Conservation (phyloP, 345 rosid species). For the Sonneratia alba region DNA sequence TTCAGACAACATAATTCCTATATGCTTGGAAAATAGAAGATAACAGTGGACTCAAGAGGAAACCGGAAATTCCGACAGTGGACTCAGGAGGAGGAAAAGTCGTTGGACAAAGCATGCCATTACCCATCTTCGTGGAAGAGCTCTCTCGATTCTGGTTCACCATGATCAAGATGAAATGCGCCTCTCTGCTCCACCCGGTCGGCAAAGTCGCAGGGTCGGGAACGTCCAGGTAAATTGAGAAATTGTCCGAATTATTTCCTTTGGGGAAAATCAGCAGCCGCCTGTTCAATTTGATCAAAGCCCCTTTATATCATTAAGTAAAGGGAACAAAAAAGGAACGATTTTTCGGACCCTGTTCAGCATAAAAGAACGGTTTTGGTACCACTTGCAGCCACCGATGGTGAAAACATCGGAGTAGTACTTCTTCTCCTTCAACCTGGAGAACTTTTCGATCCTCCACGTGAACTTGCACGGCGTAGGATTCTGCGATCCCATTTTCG, state of each 20-base stretch:
- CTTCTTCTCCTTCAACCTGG: slow-evolving; percentile 11
- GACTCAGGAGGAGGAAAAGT: not conserved
- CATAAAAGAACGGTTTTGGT: slow-evolving; percentile 7
- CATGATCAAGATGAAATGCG: slow-evolving; percentile 17
- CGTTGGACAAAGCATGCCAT: not conserved
- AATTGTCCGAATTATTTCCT: slow-evolving; percentile 15
- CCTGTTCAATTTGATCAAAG: not conserved
- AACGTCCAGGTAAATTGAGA: slow-evolving; percentile 20
- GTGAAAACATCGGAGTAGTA: slow-evolving; percentile 17
- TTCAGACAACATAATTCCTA: no score
- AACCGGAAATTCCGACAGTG: not conserved
- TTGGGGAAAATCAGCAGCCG: slow-evolving; percentile 16
- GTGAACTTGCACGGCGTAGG: slow-evolving; percentile 16
- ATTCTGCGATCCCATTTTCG: slow-evolving; percentile 2
- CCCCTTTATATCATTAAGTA: slow-evolving; percentile 12
- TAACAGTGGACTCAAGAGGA: no score
- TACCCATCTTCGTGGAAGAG: slow-evolving; percentile 8
- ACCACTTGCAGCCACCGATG: slow-evolving; percentile 16
- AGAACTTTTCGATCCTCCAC: slow-evolving; percentile 20
- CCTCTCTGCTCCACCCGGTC: slow-evolving; percentile 19
- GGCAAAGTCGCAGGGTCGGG: slow-evolving; percentile 19
- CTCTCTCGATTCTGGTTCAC: slow-evolving; percentile 11
- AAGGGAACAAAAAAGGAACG: not conserved
- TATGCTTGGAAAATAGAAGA: no score
- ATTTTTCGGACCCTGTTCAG: not conserved